These are phyloP conservation scores for Didymella pinodella DNA, from an alignment of 2,329 filamentous ascomycete genomes.

Conservation along the genomic window DNA sequence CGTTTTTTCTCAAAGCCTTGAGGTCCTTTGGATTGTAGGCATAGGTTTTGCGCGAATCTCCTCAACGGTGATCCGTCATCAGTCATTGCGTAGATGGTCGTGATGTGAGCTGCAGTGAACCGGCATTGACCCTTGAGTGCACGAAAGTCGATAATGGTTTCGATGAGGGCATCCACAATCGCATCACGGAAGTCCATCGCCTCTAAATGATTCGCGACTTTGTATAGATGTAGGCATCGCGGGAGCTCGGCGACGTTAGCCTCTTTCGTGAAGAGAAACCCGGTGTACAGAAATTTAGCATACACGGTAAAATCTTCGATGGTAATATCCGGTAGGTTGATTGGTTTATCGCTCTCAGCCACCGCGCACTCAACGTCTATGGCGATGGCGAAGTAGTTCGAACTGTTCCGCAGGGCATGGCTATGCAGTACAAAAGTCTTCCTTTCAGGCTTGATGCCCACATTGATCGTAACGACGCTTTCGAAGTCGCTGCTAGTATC, in stretches of 20 bases:
- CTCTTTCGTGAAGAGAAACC: conserved; percentile 9
- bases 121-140: conserved; percentile 10
- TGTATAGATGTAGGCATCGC: conserved; percentile 11
- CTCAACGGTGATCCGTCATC: conserved; percentile 10
- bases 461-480: conserved; percentile 3
- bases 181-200: conserved; percentile 15
- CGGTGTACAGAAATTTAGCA: conserved; percentile 15
- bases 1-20: conserved; percentile 6
- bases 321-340: conserved; percentile 1
- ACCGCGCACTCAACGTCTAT: conserved; percentile 1
- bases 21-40: conserved; percentile 7
- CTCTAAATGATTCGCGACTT: conserved; percentile 9
- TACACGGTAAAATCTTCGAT: conserved; percentile 7
- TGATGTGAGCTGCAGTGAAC: conserved; percentile 7
- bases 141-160: conserved; percentile 9
- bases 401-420: conserved; percentile 6
- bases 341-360: neutral
- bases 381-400: conserved; percentile 3
- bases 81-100: conserved; percentile 6
- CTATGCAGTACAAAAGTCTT: conserved; percentile 12
- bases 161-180: conserved; percentile 15
- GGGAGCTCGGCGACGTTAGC: conserved; percentile 3
- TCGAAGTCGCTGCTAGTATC: conserved; percentile 8
- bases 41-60: conserved; percentile 7
- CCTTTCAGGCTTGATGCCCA: conserved; percentile 6